Percentiles rank a stretch among this genome's conserved stretches.
Evolutionary conservation across 2,329 filamentous ascomycete species (phyloP).

Genomic region (Neonectria hederae): DNA sequence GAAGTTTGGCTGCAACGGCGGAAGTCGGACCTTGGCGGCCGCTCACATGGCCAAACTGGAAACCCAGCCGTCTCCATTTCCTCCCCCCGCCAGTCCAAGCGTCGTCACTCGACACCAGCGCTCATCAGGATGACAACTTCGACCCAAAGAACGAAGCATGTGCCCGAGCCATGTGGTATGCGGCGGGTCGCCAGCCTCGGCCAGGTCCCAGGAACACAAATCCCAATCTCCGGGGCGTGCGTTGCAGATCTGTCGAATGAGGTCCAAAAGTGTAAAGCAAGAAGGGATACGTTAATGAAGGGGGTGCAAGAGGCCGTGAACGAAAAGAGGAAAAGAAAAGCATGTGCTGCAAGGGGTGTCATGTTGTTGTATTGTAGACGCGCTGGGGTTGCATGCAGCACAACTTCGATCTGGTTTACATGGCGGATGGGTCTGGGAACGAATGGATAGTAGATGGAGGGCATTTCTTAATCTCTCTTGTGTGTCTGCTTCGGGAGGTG

Average conservation of each 20-base stretch:
- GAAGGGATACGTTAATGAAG: not conserved
- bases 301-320: not conserved
- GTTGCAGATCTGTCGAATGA: not conserved
- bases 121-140: not conserved
- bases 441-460: not conserved
- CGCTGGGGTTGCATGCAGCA: conserved; percentile 14
- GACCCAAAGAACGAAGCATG: not conserved
- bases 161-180: not conserved
- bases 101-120: not conserved
- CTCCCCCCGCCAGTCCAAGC: not conserved
- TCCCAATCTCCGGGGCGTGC: conserved; percentile 9
- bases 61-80: not conserved
- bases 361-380: not conserved
- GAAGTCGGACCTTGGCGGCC: not conserved
- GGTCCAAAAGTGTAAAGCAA: not conserved
- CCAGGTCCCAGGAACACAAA: conserved; percentile 16
- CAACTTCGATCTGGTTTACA: not conserved
- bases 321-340: too few species aligned
- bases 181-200: conserved; percentile 7
- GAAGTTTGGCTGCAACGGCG: not conserved
- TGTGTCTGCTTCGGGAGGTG: not conserved
- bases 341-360: not conserved
- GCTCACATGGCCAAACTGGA: not conserved
- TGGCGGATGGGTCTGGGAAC: not conserved
- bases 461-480: conserved; percentile 10